A percentile compares a stretch with the other conserved stretches of the same genome.
Conservation (phyloP, 1,139 yeast genomes). For the Oligophagozyma castellii region DNA sequence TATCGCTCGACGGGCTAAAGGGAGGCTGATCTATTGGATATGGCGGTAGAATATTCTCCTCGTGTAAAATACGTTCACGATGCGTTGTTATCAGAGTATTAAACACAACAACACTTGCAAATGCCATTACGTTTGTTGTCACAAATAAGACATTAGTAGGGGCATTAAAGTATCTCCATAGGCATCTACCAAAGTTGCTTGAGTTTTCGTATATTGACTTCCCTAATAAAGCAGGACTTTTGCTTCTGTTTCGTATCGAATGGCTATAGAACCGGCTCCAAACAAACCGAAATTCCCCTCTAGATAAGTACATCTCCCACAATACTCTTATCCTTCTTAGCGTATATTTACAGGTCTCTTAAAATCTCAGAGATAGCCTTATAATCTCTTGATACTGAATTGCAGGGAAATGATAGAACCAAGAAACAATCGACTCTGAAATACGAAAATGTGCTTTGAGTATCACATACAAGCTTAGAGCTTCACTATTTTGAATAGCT, state of each 20-base stretch:
- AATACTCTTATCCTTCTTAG: not conserved
- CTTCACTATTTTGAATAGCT: too few relatives aligned
- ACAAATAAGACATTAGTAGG: conserved; percentile 23
- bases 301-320: not conserved
- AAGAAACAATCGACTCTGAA: too few relatives aligned
- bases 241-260: too few relatives aligned
- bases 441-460: too few relatives aligned
- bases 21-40: too few relatives aligned
- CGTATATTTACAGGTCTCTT: too few relatives aligned
- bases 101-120: conserved; percentile 20
- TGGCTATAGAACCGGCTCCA: not conserved
- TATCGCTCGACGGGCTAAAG: not conserved
- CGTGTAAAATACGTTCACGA: conserved; percentile 5
- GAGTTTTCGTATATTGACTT: not conserved
- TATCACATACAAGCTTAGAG: too few relatives aligned
- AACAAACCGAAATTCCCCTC: not conserved
- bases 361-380: too few relatives aligned
- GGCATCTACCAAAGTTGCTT: not conserved
- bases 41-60: not conserved
- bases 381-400: too few relatives aligned
- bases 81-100: conserved; percentile 13
- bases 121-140: conserved; percentile 21
- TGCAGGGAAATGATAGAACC: too few relatives aligned
- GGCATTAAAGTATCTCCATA: conserved; percentile 24
- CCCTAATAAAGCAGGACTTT: not conserved